Base-by-base conservation (phyloP, 108 stramenopile genomes). In the Parietichytrium sp. region DNA sequence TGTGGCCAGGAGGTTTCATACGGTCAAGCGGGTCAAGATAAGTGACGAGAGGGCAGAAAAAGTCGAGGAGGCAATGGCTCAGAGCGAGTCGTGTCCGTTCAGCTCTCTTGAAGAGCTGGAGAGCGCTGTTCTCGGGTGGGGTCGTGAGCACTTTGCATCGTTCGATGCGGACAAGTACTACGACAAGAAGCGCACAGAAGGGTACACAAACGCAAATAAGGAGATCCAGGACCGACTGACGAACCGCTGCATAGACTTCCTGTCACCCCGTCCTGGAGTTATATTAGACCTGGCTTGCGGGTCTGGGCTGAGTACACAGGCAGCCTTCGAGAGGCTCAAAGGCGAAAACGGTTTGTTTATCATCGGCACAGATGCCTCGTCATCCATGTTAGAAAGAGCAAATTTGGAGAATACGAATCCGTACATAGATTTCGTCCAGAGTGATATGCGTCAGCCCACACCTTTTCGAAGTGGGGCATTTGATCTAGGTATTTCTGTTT, bases 101-200 rank as follows among this genome's bases (percentile, higher is more conserved):
- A n/a, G 6, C 1, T 45, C 61, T n/a, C 45, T 72, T 25, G 61
- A 72, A n/a, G 61, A 72, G 16, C 38, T 72, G n/a, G 38, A 45
- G 23, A 42, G 23, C 10, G 61, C 33, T 6, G 38, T 72, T n/a
- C 33, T 45, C 36, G 10, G 42, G 42, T 72, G 61, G 61, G 36
- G 45, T 25, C 38, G 12, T 6, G 61, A 72, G 1, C 38, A 33
- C 6, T 42, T 45, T 10, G n/a, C 20, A 33, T 33, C 36, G 20
- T 72, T 72, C 61, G 36, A 33, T 6, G 61, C 61, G n/a, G 45
- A 42, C 4, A 72, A 72, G 10, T 42, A 72, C 33, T 72, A 72
- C 42, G 61, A 72, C 20, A 42, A 33, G 6, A 42, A 16, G 29
- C 33, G 61, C 13, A 42, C 61, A 6, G 38, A 16, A 2, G 3